These are phyloP conservation scores for Rhodotorula sp. DNA, from an alignment of 1,284 basidiomycete species.

Conservation along the genomic window DNA sequence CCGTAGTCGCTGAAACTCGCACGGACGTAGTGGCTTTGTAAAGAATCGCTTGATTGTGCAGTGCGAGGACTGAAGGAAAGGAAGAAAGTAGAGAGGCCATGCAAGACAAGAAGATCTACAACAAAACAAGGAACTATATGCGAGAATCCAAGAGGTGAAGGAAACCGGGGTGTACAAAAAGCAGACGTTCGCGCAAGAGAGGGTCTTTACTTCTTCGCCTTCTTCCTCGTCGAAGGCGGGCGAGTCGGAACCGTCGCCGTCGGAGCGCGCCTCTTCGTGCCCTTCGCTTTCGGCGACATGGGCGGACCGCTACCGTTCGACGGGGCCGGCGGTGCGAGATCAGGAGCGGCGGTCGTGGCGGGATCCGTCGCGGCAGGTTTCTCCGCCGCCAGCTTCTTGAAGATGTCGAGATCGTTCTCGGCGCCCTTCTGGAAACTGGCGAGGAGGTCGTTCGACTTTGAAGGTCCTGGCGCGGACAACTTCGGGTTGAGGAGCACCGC, in stretches of 20 bases:
- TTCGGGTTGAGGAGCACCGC: constrained; percentile 33
- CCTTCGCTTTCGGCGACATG: constrained; percentile 6
- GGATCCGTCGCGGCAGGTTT: background rate
- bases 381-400: constrained; percentile 2
- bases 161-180: background rate
- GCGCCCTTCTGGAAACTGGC: constrained; percentile 23
- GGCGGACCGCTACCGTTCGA: background rate
- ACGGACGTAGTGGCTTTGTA: background rate
- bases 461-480: background rate
- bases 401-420: constrained; percentile 7
- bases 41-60: background rate
- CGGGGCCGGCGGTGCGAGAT: too few relatives aligned
- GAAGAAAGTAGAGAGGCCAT: background rate
- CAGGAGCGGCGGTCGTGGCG: too few relatives aligned
- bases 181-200: too few relatives aligned
- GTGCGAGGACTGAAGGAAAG: background rate
- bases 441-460: constrained; percentile 16
- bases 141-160: background rate
- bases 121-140: background rate
- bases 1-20: background rate
- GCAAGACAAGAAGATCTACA: background rate
- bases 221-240: background rate
- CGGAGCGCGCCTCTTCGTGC: background rate
- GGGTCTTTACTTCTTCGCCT: background rate
- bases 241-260: background rate